phyloP scores from a whole-genome alignment of 306 rosid genomes.

The Quercus engelmannii region DNA sequence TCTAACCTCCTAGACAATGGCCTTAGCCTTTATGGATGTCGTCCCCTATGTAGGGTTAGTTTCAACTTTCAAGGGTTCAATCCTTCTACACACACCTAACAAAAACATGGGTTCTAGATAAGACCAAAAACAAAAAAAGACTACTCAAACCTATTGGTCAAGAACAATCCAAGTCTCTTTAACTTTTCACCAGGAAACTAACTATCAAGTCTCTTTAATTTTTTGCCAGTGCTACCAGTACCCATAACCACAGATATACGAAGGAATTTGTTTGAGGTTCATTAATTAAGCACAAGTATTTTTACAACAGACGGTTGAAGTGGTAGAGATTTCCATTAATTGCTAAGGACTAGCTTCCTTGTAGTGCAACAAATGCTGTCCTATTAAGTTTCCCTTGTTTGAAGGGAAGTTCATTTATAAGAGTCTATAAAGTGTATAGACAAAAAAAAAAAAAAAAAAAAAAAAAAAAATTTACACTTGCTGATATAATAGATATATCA shows the following conservation, averaged over 20 bases:
- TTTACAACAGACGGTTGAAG: not conserved
- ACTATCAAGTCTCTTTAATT: slow-evolving; percentile 11
- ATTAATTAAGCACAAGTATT: not conserved
- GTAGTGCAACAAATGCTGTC: no score
- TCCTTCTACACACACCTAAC: no score
- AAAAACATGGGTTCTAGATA: not conserved
- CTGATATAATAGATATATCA: no score
- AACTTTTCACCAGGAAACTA: not conserved
- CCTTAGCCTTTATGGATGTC: no score
- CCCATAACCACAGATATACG: not conserved
- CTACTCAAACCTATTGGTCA: not conserved
- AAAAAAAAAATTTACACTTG: no score
- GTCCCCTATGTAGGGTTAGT: no score
- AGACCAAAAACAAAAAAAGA: not conserved
- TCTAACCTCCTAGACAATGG: no score
- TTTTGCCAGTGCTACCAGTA: not conserved
- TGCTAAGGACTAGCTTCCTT: not conserved
- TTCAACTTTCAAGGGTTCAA: no score
- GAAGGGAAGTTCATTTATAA: no score
- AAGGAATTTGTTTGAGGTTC: not conserved
- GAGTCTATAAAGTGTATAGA: no score
- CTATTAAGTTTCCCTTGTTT: no score
- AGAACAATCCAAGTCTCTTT: slow-evolving; percentile 10
- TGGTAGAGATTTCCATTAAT: not conserved
- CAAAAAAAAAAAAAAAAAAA: no score